These are phyloP conservation scores for Pholiota molesta DNA, from an alignment of 768 basidiomycete species.

Conservation along the genomic window DNA sequence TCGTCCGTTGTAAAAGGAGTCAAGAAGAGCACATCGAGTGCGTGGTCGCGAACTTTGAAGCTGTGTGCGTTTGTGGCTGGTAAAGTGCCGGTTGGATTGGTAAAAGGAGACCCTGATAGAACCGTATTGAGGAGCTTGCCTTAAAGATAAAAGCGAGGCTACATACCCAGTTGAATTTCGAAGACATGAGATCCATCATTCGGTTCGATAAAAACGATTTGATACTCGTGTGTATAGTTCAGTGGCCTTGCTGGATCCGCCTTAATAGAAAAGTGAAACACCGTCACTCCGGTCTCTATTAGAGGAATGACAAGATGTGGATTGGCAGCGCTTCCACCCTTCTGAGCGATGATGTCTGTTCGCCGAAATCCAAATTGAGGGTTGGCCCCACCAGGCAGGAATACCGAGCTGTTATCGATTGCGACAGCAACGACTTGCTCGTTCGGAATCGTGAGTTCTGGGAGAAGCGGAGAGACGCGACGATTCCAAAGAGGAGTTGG, in stretches of 20 bases:
- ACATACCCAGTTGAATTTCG: conserved; percentile 57
- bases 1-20: conserved; percentile 41
- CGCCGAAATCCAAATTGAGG: conserved; percentile 62
- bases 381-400: conserved; percentile 46
- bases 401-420: conserved; percentile 62
- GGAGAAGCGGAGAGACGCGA: conserved; percentile 21
- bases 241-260: conserved; percentile 37
- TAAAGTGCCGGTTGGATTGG: conserved; percentile 46
- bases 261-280: conserved; percentile 54
- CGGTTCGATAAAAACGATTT: conserved; percentile 65
- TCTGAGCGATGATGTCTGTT: conserved; percentile 60
- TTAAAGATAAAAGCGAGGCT: not conserved
- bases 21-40: conserved; percentile 50
- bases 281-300: conserved; percentile 44
- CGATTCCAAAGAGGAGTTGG: conserved; percentile 57
- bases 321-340: conserved; percentile 36
- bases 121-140: not conserved
- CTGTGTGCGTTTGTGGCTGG: conserved; percentile 46
- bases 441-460: conserved; percentile 26
- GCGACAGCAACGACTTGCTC: conserved; percentile 56
- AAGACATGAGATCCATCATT: conserved; percentile 63
- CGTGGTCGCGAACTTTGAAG: conserved; percentile 61
- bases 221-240: conserved; percentile 62
- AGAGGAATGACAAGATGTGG: conserved; percentile 31
- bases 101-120: conserved; percentile 58